phyloP scores from a whole-genome alignment of 2,329 filamentous ascomycete species.

The Parastagonospora nodorum region DNA sequence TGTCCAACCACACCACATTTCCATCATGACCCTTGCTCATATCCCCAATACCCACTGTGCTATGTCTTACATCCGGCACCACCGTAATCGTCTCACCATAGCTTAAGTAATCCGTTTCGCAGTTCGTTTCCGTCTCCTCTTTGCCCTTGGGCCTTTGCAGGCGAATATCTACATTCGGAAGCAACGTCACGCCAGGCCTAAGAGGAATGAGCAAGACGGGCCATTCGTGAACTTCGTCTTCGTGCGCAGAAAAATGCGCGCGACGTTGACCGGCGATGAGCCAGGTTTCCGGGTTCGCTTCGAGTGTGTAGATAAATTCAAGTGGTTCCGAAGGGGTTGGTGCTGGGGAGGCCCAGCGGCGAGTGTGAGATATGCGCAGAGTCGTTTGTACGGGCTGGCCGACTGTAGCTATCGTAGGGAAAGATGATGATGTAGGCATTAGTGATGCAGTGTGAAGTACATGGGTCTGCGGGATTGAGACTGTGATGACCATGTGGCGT shows the following conservation, averaged over 20 bases:
- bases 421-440: conserved; percentile 33
- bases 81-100: conserved; percentile 78
- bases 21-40: conserved; percentile 26
- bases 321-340: conserved; percentile 54
- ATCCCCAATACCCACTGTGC: conserved; percentile 55
- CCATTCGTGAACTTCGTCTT: conserved; percentile 59
- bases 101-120: conserved; percentile 81
- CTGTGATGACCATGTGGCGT: conserved; percentile 79
- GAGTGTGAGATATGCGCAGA: conserved; percentile 62
- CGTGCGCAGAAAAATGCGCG: conserved; percentile 69
- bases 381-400: conserved; percentile 70
- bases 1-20: conserved; percentile 39
- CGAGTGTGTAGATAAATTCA: conserved; percentile 83
- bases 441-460: conserved; percentile 82
- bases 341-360: conserved; percentile 54
- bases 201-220: conserved; percentile 80
- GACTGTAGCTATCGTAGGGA: conserved; percentile 54
- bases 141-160: conserved; percentile 54
- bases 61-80: conserved; percentile 70
- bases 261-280: conserved; percentile 81
- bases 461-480: conserved; percentile 83
- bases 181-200: conserved; percentile 74
- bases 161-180: conserved; percentile 79
- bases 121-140: conserved; percentile 51
- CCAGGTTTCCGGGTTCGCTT: conserved; percentile 76